Evolutionary conservation across 2,329 filamentous ascomycete genomes (phyloP).

Genomic region (Xylaria hypoxylon): DNA sequence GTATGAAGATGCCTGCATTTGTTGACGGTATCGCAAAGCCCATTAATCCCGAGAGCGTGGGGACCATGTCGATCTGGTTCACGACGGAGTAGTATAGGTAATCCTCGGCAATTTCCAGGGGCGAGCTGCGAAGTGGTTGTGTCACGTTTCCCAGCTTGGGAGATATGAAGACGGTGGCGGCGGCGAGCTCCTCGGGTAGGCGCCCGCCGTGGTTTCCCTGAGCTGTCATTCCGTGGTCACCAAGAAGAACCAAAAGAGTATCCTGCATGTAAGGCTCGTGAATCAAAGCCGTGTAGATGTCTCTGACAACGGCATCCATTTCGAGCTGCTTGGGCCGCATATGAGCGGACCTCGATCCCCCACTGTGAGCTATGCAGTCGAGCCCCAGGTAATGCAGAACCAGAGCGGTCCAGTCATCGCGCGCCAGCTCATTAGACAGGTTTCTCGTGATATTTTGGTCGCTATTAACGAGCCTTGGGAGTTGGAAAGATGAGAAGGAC

Average conservation of each 20-base stretch:
- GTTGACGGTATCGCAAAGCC: slow-evolving; percentile 76
- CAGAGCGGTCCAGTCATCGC: slow-evolving; percentile 77
- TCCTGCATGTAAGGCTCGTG: slow-evolving; percentile 68
- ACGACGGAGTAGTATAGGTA: slow-evolving; percentile 75
- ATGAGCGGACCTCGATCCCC: slow-evolving; percentile 74
- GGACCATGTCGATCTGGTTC: slow-evolving; percentile 79
- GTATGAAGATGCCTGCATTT: slow-evolving; percentile 75
- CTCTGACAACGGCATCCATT: slow-evolving; percentile 75
- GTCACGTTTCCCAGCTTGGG: slow-evolving; percentile 67
- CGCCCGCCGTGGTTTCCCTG: slow-evolving; percentile 81
- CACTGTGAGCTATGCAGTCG: slow-evolving; percentile 82
- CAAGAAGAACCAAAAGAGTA: slow-evolving; percentile 74
- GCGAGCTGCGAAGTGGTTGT: slow-evolving; percentile 47
- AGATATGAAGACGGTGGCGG: slow-evolving; percentile 78
- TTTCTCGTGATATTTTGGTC: slow-evolving; percentile 82
- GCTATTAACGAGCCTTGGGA: slow-evolving; percentile 63
- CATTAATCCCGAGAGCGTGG: slow-evolving; percentile 74
- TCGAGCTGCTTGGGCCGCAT: slow-evolving; percentile 80
- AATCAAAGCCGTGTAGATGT: slow-evolving; percentile 73
- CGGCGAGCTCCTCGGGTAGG: slow-evolving; percentile 78
- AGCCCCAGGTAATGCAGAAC: slow-evolving; percentile 80
- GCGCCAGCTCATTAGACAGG: slow-evolving; percentile 70
- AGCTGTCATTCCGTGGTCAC: slow-evolving; percentile 84
- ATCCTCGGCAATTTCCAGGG: slow-evolving; percentile 62
- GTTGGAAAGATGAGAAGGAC: slow-evolving; percentile 49